These are phyloP conservation scores for Plenodomus lindquistii DNA, from an alignment of 2,329 filamentous ascomycete genomes.

Conservation along the genomic window DNA sequence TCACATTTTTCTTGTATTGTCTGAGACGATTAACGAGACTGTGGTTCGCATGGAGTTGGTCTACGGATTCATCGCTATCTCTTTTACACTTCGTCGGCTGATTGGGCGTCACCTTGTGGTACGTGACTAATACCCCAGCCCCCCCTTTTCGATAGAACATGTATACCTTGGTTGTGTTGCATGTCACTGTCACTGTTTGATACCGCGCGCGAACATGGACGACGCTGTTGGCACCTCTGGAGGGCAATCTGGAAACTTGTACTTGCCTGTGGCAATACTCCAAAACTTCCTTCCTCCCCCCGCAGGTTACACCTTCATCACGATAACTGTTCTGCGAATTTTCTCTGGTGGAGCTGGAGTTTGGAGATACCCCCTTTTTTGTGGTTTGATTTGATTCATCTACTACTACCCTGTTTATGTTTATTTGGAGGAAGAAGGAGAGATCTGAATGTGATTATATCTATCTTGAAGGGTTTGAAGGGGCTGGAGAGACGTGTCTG, in stretches of 20 bases:
- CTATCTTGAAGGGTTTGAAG: too few relatives aligned
- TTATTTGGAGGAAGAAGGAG: background rate
- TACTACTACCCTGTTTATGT: background rate
- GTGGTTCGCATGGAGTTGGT: conserved; percentile 7
- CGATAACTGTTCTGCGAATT: conserved; percentile 5
- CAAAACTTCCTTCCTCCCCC: conserved; percentile 7
- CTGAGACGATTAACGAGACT: conserved; percentile 36
- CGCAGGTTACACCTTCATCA: conserved; percentile 5
- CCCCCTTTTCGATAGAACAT: background rate
- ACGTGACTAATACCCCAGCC: background rate
- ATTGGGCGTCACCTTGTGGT: conserved; percentile 7
- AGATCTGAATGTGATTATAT: background rate
- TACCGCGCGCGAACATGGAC: conserved; percentile 14
- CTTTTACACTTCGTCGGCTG: background rate
- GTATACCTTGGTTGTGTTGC: conserved; percentile 4
- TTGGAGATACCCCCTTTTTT: conserved; percentile 44
- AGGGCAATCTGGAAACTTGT: conserved; percentile 7
- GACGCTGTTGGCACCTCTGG: conserved; percentile 18
- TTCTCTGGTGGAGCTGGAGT: conserved; percentile 48
- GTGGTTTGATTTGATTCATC: background rate
- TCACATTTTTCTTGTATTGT: conserved; percentile 26
- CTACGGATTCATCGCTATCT: conserved; percentile 3
- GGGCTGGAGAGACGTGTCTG: background rate
- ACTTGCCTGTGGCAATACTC: conserved; percentile 12
- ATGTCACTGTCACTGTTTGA: conserved; percentile 1